These are phyloP conservation scores for Ascochyta koolunga DNA, from an alignment of 2,329 filamentous ascomycete genomes.

Conservation along the genomic window DNA sequence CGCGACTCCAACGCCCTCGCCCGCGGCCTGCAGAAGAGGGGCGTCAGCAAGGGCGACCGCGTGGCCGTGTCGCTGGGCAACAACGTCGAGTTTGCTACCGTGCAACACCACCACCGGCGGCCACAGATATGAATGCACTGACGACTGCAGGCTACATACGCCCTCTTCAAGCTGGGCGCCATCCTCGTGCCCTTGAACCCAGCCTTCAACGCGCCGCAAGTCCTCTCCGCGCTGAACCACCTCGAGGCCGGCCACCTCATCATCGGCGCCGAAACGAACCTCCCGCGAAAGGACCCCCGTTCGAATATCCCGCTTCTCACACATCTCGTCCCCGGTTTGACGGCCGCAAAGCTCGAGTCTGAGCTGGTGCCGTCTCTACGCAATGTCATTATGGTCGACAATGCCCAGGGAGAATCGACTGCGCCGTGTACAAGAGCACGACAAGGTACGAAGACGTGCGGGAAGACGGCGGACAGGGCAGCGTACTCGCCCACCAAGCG, in stretches of 20 bases:
- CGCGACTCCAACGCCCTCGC: constrained; percentile 77
- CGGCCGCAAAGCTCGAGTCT: constrained; percentile 55
- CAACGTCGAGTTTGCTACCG: constrained; percentile 78
- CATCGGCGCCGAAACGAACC: constrained; percentile 85
- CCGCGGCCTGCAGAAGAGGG: constrained; percentile 69
- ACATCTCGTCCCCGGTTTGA: constrained; percentile 58
- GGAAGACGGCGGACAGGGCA: constrained; percentile 51
- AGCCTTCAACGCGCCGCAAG: constrained; percentile 80
- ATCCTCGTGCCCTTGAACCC: constrained; percentile 94
- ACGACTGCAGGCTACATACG: constrained; percentile 68
- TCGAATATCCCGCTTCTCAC: constrained; percentile 65
- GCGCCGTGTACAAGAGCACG: constrained; percentile 38
- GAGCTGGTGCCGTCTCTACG: constrained; percentile 70
- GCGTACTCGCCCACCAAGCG: constrained; percentile 54
- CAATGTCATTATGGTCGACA: constrained; percentile 79
- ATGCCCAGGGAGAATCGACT: constrained; percentile 65
- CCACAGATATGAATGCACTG: background rate
- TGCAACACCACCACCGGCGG: constrained; percentile 48
- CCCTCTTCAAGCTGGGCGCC: constrained; percentile 91
- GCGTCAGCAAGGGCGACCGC: constrained; percentile 80
- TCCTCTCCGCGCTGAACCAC: constrained; percentile 78
- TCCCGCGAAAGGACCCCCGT: constrained; percentile 68
- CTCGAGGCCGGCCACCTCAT: constrained; percentile 76
- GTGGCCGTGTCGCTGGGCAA: constrained; percentile 90
- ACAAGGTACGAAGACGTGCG: constrained; percentile 55